Evolutionary conservation across 2,329 filamentous ascomycete species (phyloP), one percentile per base, ranked within the genome.

Genomic region (Pseudocercospora vitis): DNA sequence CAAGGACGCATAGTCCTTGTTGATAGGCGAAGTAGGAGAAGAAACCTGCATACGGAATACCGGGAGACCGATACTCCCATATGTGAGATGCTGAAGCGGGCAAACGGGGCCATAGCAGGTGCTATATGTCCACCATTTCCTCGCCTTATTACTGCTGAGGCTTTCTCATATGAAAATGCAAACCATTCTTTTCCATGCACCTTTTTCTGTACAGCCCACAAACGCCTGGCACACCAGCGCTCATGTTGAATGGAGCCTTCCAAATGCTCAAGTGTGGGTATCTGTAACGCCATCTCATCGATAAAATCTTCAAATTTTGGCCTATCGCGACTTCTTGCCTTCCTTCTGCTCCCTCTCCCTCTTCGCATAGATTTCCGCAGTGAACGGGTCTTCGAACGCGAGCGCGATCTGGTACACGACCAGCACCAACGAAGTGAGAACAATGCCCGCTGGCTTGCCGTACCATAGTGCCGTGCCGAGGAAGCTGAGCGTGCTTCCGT

Each of bases 381-480:
- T 99, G 74, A 97, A 99, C 3, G 92, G 92, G 73, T 97, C 92
- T 78, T 97, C 92, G 75, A 85, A 96, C 65, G 78, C 78, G 68
- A 96, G 78, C 8, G 92, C 92, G 58, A 96, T 74, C 68, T 85
- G 77, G 73, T 97, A 97, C 52, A 90, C 83, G 21, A 86, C 66
- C 63, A 87, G 81, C 11, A 96, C 91, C 75, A 88, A 80, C 12
- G 72, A 77, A 0, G 89, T 91, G 64, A 96, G 71, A 47, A 92
- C 66, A 31, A 97, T 63, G 1, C 94, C 94, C 0, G 92, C 94
- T 0, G 91, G 91, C 75, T 91, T 94, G 51, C 89, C 91, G 67
- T 85, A 90, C 70, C 89, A 83, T 53, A 99, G 74, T 4, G 92
- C 89, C 2, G 87, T 88, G 19, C 89, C 94, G 53, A 97, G 75